These are phyloP conservation scores for Pythium angustatum DNA, from an alignment of 352 stramenopile species.

Conservation along the genomic window DNA sequence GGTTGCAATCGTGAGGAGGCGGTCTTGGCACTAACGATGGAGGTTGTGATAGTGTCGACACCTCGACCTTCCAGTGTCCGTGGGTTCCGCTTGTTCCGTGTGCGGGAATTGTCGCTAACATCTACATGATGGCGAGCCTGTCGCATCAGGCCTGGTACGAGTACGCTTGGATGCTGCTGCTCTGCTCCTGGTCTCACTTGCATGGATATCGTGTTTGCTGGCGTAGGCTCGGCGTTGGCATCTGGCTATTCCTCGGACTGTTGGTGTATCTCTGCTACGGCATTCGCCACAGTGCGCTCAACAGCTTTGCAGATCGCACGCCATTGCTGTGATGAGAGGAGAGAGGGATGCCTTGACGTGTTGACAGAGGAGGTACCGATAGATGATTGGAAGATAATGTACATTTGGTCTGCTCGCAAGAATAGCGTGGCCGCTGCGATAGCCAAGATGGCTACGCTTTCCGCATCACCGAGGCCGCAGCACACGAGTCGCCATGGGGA, in stretches of 20 bases:
- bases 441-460: conserved; percentile 3
- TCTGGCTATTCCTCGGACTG: conserved; percentile 68
- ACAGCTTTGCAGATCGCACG: conserved; percentile 28
- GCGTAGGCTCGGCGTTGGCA: conserved; percentile 65
- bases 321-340: conserved; percentile 23
- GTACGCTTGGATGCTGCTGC: neutral
- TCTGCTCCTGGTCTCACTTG: neutral
- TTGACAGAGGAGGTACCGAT: too few relatives aligned
- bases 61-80: conserved; percentile 36
- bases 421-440: conserved; percentile 14
- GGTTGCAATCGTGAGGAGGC: too few relatives aligned
- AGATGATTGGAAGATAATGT: conserved; percentile 6
- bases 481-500: neutral
- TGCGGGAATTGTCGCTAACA: conserved; percentile 41
- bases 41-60: conserved; percentile 28
- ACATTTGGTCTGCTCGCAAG: conserved; percentile 8
- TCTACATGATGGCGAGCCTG: conserved; percentile 50
- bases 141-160: conserved; percentile 36
- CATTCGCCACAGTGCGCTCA: conserved; percentile 73
- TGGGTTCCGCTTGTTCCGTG: conserved; percentile 43
- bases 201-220: neutral
- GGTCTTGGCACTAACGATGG: too few relatives aligned
- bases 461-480: neutral
- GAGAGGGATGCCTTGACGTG: neutral
- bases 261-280: conserved; percentile 78